These are phyloP conservation scores for Tylopilus intermedius DNA, from an alignment of 768 basidiomycete genomes.

Conservation along the genomic window DNA sequence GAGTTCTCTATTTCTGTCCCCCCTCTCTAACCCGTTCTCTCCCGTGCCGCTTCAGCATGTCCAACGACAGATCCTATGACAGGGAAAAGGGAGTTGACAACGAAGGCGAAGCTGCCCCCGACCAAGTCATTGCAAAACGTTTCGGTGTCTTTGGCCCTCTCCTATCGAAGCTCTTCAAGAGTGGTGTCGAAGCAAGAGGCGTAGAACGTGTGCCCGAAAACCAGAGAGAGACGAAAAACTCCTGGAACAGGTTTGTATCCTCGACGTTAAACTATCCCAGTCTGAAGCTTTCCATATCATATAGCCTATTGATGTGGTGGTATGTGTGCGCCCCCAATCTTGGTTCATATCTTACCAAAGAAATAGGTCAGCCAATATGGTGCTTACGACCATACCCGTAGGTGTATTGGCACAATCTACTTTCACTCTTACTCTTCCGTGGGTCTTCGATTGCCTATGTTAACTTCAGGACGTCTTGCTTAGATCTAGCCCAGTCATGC, in stretches of 20 bases:
- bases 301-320: conserved; percentile 45
- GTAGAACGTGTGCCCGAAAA: conserved; percentile 51
- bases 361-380: conserved; percentile 44
- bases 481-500: conserved; percentile 31
- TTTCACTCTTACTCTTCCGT: conserved; percentile 46
- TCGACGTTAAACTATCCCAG: not conserved
- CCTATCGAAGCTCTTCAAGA: conserved; percentile 38
- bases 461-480: not conserved
- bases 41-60: conserved; percentile 4
- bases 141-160: conserved; percentile 30
- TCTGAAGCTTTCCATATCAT: conserved; percentile 1
- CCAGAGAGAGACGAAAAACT: conserved; percentile 40
- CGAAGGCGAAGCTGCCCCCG: conserved; percentile 23
- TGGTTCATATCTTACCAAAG: not conserved
- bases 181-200: conserved; percentile 53
- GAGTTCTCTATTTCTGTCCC: not conserved
- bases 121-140: conserved; percentile 25
- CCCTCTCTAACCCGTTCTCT: not conserved
- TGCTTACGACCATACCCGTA: conserved; percentile 45
- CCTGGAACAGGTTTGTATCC: conserved; percentile 39
- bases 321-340: conserved; percentile 6
- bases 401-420: conserved; percentile 46
- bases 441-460: conserved; percentile 13
- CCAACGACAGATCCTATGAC: conserved; percentile 10
- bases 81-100: conserved; percentile 14